Evolutionary conservation across 2,329 filamentous ascomycete species (phyloP).

Genomic region (Aureobasidium sp.): DNA sequence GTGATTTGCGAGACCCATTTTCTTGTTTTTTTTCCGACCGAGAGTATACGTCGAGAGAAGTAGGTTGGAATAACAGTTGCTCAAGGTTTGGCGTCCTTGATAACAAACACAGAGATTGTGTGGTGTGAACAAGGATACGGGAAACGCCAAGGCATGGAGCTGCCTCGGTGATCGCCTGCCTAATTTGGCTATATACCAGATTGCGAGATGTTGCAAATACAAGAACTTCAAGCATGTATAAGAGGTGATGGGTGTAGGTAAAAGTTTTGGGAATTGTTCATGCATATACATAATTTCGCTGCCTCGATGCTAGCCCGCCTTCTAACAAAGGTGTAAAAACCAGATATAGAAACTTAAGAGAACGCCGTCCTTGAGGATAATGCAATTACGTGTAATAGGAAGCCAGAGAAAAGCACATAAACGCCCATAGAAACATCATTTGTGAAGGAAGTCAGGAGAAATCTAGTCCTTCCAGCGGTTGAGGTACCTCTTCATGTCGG

Average conservation of each 20-base stretch:
- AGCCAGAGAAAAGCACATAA: background rate
- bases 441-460: background rate
- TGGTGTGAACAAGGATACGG: background rate
- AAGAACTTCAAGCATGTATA: background rate
- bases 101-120: background rate
- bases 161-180: slow-evolving; percentile 4
- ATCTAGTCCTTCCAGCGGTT: slow-evolving; percentile 52
- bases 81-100: background rate
- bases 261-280: background rate
- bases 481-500: slow-evolving; percentile 51
- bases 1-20: slow-evolving; percentile 26
- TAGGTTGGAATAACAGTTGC: background rate
- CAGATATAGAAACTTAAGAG: background rate
- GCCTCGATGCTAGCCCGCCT: background rate
- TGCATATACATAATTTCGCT: slow-evolving; percentile 2
- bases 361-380: background rate
- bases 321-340: background rate
- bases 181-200: background rate
- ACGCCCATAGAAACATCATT: background rate
- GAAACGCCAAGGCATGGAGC: slow-evolving; percentile 1
- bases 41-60: background rate
- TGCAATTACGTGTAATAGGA: background rate
- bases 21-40: background rate
- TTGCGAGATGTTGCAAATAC: background rate
- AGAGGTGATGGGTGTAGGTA: background rate